Evolutionary conservation across 768 basidiomycete genomes (phyloP).

Genomic region (Clathrus columnatus): DNA sequence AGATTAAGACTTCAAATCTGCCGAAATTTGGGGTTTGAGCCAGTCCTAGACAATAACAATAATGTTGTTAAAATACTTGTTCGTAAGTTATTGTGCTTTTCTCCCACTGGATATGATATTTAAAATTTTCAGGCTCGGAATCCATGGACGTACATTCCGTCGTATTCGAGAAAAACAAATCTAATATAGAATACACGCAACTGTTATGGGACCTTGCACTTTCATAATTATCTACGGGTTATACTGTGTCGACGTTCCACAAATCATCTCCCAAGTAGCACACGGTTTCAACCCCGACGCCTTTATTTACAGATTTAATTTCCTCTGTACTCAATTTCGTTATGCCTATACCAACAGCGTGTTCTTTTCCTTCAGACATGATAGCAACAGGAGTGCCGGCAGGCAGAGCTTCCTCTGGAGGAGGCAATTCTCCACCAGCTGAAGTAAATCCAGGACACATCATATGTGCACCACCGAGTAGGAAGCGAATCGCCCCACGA

Average conservation of each 20-base stretch:
- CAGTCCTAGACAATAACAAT: slow-evolving; percentile 47
- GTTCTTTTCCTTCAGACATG: slow-evolving; percentile 92
- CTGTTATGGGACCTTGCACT: slow-evolving; percentile 29
- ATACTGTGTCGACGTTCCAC: slow-evolving; percentile 64
- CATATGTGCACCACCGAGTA: slow-evolving; percentile 89
- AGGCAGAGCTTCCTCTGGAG: slow-evolving; percentile 55
- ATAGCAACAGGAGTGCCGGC: slow-evolving; percentile 80
- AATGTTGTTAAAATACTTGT: slow-evolving; percentile 54
- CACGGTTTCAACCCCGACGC: slow-evolving; percentile 80
- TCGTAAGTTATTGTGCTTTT: slow-evolving; percentile 35
- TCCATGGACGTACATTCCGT: slow-evolving; percentile 34
- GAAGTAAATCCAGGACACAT: slow-evolving; percentile 98
- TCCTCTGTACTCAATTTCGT: slow-evolving; percentile 81
- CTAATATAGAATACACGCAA: slow-evolving; percentile 22
- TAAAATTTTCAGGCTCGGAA: slow-evolving; percentile 31
- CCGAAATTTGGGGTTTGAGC: slow-evolving; percentile 65
- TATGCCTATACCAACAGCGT: slow-evolving; percentile 80
- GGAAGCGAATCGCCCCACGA: slow-evolving; percentile 95
- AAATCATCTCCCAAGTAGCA: slow-evolving; percentile 83
- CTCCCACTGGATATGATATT: not conserved
- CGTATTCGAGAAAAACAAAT: slow-evolving; percentile 20
- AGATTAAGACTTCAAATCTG: slow-evolving; percentile 64
- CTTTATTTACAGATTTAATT: slow-evolving; percentile 84
- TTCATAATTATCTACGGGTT: slow-evolving; percentile 23
- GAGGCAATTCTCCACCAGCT: slow-evolving; percentile 78